Percentiles rank a stretch among this genome's conserved stretches.
These are phyloP conservation scores for Typha latifolia DNA, from an alignment of 176 grass and related monocot species.

Conservation along the genomic window DNA sequence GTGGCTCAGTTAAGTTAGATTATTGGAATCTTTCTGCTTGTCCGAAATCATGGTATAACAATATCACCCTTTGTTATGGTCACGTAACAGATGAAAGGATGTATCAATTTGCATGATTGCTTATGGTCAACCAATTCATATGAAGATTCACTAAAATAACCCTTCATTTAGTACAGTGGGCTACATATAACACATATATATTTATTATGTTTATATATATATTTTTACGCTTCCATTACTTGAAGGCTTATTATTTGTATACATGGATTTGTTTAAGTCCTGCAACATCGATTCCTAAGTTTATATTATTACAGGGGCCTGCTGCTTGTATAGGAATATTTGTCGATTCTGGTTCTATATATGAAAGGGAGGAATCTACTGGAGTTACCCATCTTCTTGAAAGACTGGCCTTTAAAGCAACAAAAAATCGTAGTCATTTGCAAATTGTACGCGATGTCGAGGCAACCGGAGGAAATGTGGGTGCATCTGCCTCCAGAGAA, in stretches of 20 bases:
- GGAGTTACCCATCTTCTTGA: conserved; percentile 61
- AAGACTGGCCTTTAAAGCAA: conserved; percentile 79
- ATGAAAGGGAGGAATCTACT: conserved; percentile 38
- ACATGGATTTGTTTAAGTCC: not conserved
- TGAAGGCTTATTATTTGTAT: not conserved
- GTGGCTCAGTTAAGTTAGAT: not conserved
- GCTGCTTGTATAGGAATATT: conserved; percentile 62
- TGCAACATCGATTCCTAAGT: not conserved
- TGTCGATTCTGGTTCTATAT: conserved; percentile 68
- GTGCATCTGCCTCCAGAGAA: conserved; percentile 47
- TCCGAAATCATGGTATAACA: not conserved
- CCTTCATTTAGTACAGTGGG: too few species aligned
- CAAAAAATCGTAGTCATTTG: conserved; percentile 47
- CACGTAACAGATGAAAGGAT: not conserved
- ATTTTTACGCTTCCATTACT: not conserved
- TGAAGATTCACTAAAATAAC: too few species aligned
- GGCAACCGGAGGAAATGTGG: conserved; percentile 46
- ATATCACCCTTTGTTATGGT: not conserved
- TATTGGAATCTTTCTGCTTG: not conserved
- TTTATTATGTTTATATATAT: not conserved
- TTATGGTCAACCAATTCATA: too few species aligned
- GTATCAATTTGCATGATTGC: too few species aligned
- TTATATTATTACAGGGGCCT: conserved; percentile 40
- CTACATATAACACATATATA: too few species aligned
- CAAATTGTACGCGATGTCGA: conserved; percentile 55